Conservation (phyloP, 345 rosid species). For the Clausena lansium region DNA sequence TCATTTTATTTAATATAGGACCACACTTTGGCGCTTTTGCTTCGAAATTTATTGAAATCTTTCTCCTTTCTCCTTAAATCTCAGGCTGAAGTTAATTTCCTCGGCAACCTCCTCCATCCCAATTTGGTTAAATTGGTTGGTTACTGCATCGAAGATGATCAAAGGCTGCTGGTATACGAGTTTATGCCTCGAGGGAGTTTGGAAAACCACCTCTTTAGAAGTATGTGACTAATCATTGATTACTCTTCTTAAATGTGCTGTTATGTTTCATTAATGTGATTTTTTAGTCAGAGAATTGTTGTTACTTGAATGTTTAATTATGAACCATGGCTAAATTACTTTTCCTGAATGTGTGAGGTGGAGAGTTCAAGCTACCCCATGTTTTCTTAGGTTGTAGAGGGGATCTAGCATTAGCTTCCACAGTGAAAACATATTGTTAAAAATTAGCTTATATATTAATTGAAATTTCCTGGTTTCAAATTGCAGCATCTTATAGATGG, state of each 20-base stretch:
- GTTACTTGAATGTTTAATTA: slow-evolving; percentile 1
- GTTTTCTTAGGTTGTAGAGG: not conserved
- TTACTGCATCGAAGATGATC: slow-evolving; percentile 81
- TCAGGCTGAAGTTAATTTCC: slow-evolving; percentile 81
- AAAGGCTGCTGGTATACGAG: slow-evolving; percentile 68
- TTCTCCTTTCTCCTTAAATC: slow-evolving; percentile 10
- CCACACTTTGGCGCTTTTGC: slow-evolving; percentile 3
- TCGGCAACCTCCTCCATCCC: slow-evolving; percentile 72
- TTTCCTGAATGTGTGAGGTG: not conserved
- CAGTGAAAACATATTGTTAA: not conserved
- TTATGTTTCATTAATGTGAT: not conserved
- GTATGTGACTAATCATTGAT: slow-evolving; percentile 36
- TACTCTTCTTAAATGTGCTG: not conserved
- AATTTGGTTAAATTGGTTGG: slow-evolving; percentile 76
- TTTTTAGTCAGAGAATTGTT: not conserved
- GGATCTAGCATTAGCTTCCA: not conserved
- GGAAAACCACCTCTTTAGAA: slow-evolving; percentile 82
- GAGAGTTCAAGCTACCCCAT: not conserved
- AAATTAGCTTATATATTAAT: not conserved
- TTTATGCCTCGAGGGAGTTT: slow-evolving; percentile 85
- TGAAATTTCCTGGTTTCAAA: not conserved
- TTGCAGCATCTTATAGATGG: not conserved
- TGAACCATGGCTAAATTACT: not conserved
- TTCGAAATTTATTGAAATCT: not conserved
- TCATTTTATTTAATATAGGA: not conserved